These are phyloP conservation scores for Talaromyces funiculosus DNA, from an alignment of 2,329 filamentous ascomycete genomes.

Conservation along the genomic window DNA sequence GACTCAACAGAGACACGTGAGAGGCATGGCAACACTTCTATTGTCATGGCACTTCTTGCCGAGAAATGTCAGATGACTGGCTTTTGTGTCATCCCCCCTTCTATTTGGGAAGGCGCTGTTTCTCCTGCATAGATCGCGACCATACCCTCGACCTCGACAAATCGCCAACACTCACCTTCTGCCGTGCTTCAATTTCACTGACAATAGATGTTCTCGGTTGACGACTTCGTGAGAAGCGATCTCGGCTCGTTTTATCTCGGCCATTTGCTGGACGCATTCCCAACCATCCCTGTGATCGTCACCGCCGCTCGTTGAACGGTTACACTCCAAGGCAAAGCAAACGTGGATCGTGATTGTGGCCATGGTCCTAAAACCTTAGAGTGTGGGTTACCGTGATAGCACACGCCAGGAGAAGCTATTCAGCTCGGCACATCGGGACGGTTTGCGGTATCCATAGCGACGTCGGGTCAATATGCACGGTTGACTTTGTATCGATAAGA, in stretches of 20 bases:
- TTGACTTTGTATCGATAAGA: neutral
- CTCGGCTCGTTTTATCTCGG: neutral
- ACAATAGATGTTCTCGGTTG: neutral
- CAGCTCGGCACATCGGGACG: neutral
- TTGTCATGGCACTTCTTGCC: neutral
- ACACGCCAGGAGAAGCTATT: neutral
- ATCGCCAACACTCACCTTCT: neutral
- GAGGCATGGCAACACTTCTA: neutral
- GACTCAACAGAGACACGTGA: neutral
- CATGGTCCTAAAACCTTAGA: neutral
- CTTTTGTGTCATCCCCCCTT: neutral
- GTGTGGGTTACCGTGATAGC: neutral
- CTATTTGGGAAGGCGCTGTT: neutral
- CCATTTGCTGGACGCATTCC: neutral
- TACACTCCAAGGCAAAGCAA: neutral
- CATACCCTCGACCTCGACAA: neutral
- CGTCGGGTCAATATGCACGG: neutral
- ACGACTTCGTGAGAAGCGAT: neutral
- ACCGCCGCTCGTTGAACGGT: neutral
- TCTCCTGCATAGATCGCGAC: neutral
- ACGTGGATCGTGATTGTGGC: neutral
- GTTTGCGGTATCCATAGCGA: neutral
- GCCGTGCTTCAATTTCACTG: neutral
- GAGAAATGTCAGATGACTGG: neutral
- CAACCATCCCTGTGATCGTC: neutral